Conservation (phyloP, 768 basidiomycete species). For the Nidularia pulvinata region DNA sequence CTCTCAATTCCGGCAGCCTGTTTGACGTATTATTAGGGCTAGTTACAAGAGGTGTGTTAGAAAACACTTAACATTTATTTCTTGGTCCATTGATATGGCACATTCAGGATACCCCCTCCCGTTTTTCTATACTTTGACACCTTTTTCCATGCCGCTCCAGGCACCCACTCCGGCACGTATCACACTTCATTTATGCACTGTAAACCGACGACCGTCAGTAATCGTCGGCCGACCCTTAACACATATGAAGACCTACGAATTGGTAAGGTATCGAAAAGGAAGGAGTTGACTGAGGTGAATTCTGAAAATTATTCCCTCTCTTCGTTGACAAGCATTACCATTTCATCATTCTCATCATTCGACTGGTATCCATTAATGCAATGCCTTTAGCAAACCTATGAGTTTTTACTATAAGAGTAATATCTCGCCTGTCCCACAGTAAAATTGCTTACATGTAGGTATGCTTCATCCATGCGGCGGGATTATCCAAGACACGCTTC, state of each 20-base stretch:
- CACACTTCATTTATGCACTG: neutral
- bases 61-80: neutral
- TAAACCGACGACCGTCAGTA: neutral
- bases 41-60: neutral
- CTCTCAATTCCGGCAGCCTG: neutral
- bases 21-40: neutral
- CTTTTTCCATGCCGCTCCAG: slow-evolving; percentile 1
- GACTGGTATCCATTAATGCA: neutral
- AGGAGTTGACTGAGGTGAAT: neutral
- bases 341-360: neutral
- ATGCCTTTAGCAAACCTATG: neutral
- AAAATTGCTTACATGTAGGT: neutral
- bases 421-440: neutral
- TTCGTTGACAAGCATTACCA: neutral
- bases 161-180: neutral
- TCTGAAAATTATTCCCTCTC: neutral
- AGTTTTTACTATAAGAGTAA: neutral
- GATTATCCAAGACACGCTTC: neutral
- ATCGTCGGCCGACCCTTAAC: neutral
- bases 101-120: neutral
- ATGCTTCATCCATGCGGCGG: neutral
- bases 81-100: neutral
- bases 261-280: neutral
- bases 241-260: neutral
- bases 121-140: neutral